phyloP scores from a whole-genome alignment of 139 green algal species.

The Coccomyxa sp. region DNA sequence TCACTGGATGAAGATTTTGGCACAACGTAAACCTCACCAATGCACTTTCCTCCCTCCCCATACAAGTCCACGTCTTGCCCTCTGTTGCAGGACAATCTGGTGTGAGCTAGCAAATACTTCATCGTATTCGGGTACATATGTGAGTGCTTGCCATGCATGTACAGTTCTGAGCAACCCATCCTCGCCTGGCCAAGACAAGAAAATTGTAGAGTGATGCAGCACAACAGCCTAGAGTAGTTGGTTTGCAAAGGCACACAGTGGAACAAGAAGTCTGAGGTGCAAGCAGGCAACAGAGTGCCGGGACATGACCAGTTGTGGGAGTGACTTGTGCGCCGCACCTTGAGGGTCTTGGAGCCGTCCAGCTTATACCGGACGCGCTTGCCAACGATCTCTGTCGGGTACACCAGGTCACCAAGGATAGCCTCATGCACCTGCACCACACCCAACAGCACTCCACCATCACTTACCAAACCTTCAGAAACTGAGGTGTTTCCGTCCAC shows the following conservation, averaged over 20 bases:
- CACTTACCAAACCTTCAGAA: background rate
- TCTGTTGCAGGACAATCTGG: too few species aligned
- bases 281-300: too few species aligned
- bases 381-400: constrained; percentile 98
- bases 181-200: background rate
- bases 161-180: background rate
- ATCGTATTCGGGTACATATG: background rate
- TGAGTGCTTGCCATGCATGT: background rate
- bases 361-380: constrained; percentile 92
- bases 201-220: background rate
- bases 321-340: constrained; percentile 37
- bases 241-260: too few species aligned
- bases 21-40: too few species aligned
- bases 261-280: too few species aligned
- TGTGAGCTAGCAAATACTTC: too few species aligned
- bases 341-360: constrained; percentile 91
- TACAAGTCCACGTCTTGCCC: too few species aligned
- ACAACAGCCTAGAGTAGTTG: background rate
- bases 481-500: background rate
- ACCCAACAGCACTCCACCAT: background rate
- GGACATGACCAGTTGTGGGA: too few species aligned
- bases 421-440: constrained; percentile 75
- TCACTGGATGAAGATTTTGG: background rate
- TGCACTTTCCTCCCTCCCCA: too few species aligned
- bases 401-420: constrained; percentile 94